A percentile compares a stretch with the other conserved stretches of the same genome.
These are phyloP conservation scores for Claviceps spartinae DNA, from an alignment of 2,329 filamentous ascomycete species.

Conservation along the genomic window DNA sequence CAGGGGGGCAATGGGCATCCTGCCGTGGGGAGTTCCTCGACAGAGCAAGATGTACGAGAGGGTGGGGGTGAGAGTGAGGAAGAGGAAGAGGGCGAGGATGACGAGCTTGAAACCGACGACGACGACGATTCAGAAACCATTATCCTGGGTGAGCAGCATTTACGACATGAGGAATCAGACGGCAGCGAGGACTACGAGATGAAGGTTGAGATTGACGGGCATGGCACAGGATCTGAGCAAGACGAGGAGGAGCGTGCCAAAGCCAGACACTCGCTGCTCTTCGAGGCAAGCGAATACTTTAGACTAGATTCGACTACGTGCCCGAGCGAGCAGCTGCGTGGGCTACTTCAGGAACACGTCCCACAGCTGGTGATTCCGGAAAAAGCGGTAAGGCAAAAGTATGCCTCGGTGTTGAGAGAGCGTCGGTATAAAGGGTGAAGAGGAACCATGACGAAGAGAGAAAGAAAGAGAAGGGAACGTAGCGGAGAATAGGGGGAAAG, in stretches of 20 bases:
- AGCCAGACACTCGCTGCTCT: background rate
- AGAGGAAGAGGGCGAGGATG: slow-evolving; percentile 5
- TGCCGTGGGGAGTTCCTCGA: no score
- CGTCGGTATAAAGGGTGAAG: background rate
- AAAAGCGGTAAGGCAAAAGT: background rate
- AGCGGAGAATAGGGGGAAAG: no score
- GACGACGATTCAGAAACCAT: slow-evolving; percentile 1
- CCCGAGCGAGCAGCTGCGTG: background rate
- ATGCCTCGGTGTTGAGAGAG: background rate
- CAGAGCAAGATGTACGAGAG: background rate
- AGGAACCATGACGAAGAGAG: background rate
- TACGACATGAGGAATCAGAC: background rate
- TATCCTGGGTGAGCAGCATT: background rate
- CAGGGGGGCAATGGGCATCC: slow-evolving; percentile 1
- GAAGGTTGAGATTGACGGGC: background rate
- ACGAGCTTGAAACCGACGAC: slow-evolving; percentile 4
- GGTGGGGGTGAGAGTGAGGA: background rate
- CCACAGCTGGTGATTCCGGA: background rate
- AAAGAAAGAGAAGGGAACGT: background rate
- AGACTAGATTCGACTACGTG: background rate
- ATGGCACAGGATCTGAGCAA: background rate
- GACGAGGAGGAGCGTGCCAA: background rate
- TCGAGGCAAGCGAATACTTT: slow-evolving; percentile 1
- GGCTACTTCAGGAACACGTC: background rate
- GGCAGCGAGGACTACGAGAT: background rate